Percentiles rank a stretch among this genome's conserved stretches.
These are phyloP conservation scores for Colletotrichum sp. DNA, from an alignment of 2,329 filamentous ascomycete genomes.

Conservation along the genomic window DNA sequence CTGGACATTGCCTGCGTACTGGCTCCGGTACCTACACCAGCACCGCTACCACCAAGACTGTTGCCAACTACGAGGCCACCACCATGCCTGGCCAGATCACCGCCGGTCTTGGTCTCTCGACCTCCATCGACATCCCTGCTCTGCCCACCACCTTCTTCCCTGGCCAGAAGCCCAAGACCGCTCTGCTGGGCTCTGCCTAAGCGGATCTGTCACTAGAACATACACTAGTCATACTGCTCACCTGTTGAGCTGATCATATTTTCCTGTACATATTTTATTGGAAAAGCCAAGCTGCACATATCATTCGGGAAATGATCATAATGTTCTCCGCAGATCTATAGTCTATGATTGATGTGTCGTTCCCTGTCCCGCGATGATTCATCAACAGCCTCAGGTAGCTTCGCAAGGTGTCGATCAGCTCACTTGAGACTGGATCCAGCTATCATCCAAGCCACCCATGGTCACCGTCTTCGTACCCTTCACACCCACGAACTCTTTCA, in stretches of 20 bases:
- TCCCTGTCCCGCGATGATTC: background rate
- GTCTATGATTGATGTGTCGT: background rate
- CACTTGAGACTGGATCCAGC: background rate
- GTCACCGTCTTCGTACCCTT: background rate
- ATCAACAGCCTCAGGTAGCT: background rate
- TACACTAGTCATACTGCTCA: background rate
- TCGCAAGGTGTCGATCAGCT: background rate
- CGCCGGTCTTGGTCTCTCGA: constrained; percentile 6
- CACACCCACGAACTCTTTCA: constrained; percentile 2
- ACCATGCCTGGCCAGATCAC: constrained; percentile 12
- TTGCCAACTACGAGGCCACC: background rate
- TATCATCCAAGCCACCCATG: background rate
- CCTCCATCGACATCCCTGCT: constrained; percentile 7
- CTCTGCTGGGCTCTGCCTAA: background rate
- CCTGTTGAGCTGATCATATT: background rate
- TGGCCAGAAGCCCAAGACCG: background rate
- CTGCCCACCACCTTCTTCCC: constrained; percentile 16
- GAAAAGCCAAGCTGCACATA: background rate
- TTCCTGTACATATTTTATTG: constrained; percentile 1
- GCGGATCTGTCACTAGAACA: background rate
- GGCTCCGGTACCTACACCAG: constrained; percentile 12
- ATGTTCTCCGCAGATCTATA: background rate
- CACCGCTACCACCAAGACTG: constrained; percentile 10
- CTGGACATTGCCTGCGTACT: constrained; percentile 41
- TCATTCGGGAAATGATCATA: constrained; percentile 1